A percentile compares a stretch with the other conserved stretches of the same genome.
phyloP scores from a whole-genome alignment of 2,329 filamentous ascomycete genomes.

The Exserohilum rostratum region DNA sequence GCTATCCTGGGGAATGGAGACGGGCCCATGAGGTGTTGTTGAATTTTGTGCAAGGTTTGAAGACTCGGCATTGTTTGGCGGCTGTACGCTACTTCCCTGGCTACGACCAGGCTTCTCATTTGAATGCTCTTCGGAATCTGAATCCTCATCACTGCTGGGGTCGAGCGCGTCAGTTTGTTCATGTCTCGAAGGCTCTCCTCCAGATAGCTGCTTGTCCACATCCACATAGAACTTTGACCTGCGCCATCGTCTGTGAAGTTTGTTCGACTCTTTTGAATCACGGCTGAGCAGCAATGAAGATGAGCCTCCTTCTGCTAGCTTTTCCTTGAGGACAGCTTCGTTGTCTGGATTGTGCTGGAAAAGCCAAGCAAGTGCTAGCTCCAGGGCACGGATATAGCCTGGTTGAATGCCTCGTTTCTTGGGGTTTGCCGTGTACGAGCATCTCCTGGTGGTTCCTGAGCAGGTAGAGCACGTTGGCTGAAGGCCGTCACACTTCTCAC shows the following conservation, averaged over 20 bases:
- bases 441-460: slow-evolving; percentile 65
- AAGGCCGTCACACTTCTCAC: slow-evolving; percentile 75
- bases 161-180: slow-evolving; percentile 23
- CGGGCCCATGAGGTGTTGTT: not conserved
- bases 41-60: not conserved
- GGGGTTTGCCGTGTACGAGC: slow-evolving; percentile 73
- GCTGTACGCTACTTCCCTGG: slow-evolving; percentile 5
- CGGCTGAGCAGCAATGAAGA: slow-evolving; percentile 60
- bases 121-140: slow-evolving; percentile 24
- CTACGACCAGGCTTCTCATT: not conserved
- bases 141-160: slow-evolving; percentile 38
- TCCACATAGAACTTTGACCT: slow-evolving; percentile 67
- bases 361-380: slow-evolving; percentile 70
- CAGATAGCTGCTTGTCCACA: slow-evolving; percentile 67
- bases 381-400: slow-evolving; percentile 78
- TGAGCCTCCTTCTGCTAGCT: slow-evolving; percentile 58
- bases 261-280: slow-evolving; percentile 60
- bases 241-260: slow-evolving; percentile 67
- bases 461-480: slow-evolving; percentile 73
- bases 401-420: slow-evolving; percentile 81
- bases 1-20: slow-evolving; percentile 58
- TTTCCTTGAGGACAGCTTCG: slow-evolving; percentile 62
- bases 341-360: slow-evolving; percentile 66
- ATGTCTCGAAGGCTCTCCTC: slow-evolving; percentile 43
- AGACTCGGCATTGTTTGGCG: not conserved